Evolutionary conservation across 176 grass and related monocot species (phyloP), one percentile per base, ranked within the genome.

Genomic region (Juncus inflexus): DNA sequence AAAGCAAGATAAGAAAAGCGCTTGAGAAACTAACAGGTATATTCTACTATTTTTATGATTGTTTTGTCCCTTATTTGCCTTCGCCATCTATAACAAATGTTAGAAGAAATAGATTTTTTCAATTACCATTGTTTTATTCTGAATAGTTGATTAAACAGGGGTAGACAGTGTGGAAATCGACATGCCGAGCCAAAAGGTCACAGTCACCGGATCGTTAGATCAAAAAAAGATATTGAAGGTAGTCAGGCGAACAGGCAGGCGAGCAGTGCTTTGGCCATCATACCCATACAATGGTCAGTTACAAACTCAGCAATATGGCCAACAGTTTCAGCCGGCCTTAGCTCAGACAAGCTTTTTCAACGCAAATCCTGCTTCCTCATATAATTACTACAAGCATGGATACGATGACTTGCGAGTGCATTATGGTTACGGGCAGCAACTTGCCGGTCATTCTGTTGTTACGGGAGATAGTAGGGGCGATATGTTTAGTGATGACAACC

Each of bases 161-260:
- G 82, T 97, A 37, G 75, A 84, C 49, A 74, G 57, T 0, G 82
- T 91, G 66, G 92, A 97, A 66, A 84, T 91, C 49, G 92, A 97
- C 70, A 91, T 97, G 87, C 84, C 53, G 52, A 80, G 55, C 52
- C 85, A 91, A 77, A 97, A 89, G 84, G 92, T 89, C 62, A 97
- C 82, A 42, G 87, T 97, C 70, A 91, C 71, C 54, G 85, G 92
- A 37, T 55, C 81, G 16, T 73, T 91, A 65, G 87, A 97, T 37
- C 85, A 91, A 78, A 89, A 86, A 72, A 97, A 89, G 87, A 83
- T 97, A 67, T 84, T 91, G 37, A 97, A 97, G 77, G 67, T 77
- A n/a, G 82, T 77, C 50, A 70, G 92, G 13, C 73, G 81, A 76
- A 86, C 87, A 37, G 92, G 92, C 11, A 67, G 85, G 52, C 78